phyloP scores from a whole-genome alignment of 208 protist species.

The Leishmania lainsoni region DNA sequence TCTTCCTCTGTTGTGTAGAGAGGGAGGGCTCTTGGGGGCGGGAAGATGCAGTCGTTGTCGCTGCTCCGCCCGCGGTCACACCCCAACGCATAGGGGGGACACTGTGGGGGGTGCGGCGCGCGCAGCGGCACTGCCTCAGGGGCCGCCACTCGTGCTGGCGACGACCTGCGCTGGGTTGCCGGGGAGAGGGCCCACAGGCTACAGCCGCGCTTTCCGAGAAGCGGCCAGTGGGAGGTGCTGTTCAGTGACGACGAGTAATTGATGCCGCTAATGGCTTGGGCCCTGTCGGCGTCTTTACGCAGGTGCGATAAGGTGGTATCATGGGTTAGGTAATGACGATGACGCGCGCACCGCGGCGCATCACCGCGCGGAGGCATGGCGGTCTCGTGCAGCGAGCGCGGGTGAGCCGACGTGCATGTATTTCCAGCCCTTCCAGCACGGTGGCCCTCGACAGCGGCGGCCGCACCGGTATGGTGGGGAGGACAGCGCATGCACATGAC shows the following conservation, averaged over 20 bases:
- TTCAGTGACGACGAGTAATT: neutral
- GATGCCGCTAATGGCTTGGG: neutral
- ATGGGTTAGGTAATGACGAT: too few species aligned
- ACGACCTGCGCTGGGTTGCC: neutral
- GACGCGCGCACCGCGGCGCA: neutral
- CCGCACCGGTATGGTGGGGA: neutral
- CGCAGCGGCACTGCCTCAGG: neutral
- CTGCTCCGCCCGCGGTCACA: neutral
- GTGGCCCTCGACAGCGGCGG: neutral
- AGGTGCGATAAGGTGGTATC: neutral
- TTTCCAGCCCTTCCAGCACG: neutral
- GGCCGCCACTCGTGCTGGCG: neutral
- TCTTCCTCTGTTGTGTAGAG: conserved; percentile 19
- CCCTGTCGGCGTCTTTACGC: neutral
- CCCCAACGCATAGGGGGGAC: neutral
- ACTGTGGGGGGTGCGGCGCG: neutral
- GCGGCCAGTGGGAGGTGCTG: neutral
- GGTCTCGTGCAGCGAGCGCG: neutral
- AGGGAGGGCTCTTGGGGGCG: neutral
- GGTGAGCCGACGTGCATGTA: neutral
- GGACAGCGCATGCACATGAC: neutral
- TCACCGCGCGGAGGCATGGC: too few species aligned
- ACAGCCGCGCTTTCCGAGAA: neutral
- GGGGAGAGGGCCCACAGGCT: neutral
- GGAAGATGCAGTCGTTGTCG: neutral